Evolutionary conservation across 2,329 filamentous ascomycete genomes (phyloP).

Genomic region (Tolypocladium sp.): DNA sequence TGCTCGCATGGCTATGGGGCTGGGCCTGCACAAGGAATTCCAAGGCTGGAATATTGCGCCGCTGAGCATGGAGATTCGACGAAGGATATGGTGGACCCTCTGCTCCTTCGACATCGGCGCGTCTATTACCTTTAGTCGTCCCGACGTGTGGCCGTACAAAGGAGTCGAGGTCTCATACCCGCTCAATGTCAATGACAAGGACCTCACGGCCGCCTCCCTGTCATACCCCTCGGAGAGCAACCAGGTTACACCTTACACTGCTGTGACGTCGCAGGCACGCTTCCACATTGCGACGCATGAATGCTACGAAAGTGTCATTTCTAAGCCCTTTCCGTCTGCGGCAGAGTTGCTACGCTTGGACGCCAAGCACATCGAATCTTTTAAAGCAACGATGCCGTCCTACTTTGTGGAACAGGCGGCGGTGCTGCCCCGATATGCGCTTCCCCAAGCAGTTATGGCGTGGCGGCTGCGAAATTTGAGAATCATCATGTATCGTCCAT

Average conservation of each 20-base stretch:
- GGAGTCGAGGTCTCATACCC: conserved; percentile 33
- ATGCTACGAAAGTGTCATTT: conserved; percentile 36
- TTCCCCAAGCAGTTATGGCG: conserved; percentile 30
- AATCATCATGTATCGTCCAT: conserved; percentile 38
- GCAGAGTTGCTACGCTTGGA: conserved; percentile 31
- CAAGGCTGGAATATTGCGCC: conserved; percentile 20
- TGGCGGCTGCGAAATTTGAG: conserved; percentile 35
- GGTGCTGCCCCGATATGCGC: conserved; percentile 24
- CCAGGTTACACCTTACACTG: conserved; percentile 32
- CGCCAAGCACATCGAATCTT: conserved; percentile 25
- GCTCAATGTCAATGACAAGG: conserved; percentile 33
- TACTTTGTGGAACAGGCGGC: conserved; percentile 24
- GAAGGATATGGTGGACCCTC: conserved; percentile 27
- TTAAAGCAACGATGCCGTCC: conserved; percentile 23
- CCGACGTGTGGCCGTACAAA: conserved; percentile 28
- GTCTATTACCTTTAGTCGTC: conserved; percentile 36
- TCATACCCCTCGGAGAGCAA: conserved; percentile 23
- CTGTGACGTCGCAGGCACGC: conserved; percentile 30
- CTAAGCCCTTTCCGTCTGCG: conserved; percentile 29
- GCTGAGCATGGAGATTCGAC: conserved; percentile 23
- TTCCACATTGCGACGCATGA: conserved; percentile 34
- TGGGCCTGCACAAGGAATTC: conserved; percentile 40
- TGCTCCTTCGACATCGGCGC: conserved; percentile 38
- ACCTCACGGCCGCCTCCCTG: conserved; percentile 23
- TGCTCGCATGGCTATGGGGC: conserved; percentile 36